phyloP scores from a whole-genome alignment of 768 basidiomycete species.

The Leccinum barrowsii region DNA sequence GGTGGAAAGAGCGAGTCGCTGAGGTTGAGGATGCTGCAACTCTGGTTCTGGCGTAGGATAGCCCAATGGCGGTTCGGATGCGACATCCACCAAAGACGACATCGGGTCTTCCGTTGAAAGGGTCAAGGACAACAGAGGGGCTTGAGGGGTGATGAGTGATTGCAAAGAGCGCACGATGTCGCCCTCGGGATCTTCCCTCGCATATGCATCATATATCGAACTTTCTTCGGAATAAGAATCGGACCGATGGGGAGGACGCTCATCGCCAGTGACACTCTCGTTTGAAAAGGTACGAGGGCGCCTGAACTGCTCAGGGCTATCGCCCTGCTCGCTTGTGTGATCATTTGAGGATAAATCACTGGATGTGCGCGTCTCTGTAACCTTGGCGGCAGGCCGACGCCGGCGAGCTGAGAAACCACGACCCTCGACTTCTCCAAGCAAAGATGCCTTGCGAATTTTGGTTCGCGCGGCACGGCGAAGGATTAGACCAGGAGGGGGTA shows the following conservation, averaged over 20 bases:
- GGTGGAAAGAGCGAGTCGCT: conserved; percentile 39
- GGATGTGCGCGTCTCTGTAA: conserved; percentile 52
- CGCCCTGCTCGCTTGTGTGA: conserved; percentile 58
- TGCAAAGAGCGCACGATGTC: conserved; percentile 22
- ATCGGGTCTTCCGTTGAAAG: conserved; percentile 17
- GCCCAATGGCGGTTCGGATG: conserved; percentile 30
- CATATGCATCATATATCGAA: conserved; percentile 84
- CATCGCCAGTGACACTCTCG: conserved; percentile 37
- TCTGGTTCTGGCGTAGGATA: conserved; percentile 35
- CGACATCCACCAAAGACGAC: conserved; percentile 5
- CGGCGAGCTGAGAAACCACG: conserved; percentile 64
- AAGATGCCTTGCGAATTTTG: conserved; percentile 85
- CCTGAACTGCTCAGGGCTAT: conserved; percentile 39
- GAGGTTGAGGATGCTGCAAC: conserved; percentile 67
- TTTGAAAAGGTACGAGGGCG: conserved; percentile 36
- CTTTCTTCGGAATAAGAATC: conserved; percentile 81
- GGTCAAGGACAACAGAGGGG: conserved; percentile 25
- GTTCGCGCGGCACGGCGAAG: conserved; percentile 91
- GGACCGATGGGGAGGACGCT: conserved; percentile 45
- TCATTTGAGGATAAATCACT: conserved; percentile 62
- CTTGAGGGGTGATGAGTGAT: conserved; percentile 15
- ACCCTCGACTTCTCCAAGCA: conserved; percentile 73
- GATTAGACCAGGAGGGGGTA: conserved; percentile 81
- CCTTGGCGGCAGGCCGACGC: conserved; percentile 26
- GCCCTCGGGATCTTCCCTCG: conserved; percentile 50